Evolutionary conservation across 768 basidiomycete species (phyloP), one percentile per base, ranked within the genome.

Genomic region (Pluteus cervinus): DNA sequence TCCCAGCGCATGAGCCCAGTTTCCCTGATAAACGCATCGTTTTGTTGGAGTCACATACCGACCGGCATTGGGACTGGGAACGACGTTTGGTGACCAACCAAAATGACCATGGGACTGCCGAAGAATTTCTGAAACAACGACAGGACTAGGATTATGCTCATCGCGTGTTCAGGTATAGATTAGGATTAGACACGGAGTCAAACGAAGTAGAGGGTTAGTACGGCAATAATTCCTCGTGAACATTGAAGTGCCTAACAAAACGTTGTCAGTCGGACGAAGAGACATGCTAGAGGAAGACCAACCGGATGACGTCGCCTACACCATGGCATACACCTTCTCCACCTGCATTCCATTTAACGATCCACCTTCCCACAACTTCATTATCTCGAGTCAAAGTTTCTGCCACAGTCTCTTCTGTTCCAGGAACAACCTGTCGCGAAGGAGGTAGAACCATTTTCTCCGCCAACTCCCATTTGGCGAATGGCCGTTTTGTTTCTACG

Each of bases 391-490:
- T 73, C 29, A 67, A 46, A 3, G 84, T 88, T 57, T 89, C 87
- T 10, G 89, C 88, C 1, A 89, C 71, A 1, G 87, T 87, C 58
- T 90, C 86, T 48, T 86, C 79, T 40, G 61, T 49, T 3, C 78
- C 79, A 1, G 69, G 62, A 12, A 42, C 41, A 18, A 60, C 54
- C 28, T 50, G 53, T 18, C 57, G 58, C 30, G 58, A 56, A 2
- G 63, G 53, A 5, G 75, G 66, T 1, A 81, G 59, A 33, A 67
- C 55, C 21, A 87, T 62, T 16, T 50, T 61, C 29, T 65, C 55
- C 16, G 81, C 77, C 17, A 90, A 73, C 53, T 86, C 81, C 86
- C 86, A 90, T 43, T 76, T 86, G 9, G 87, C 84, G 46, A 89
- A 81, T 2, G 81, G 75, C 23, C 86, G 71, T 40, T 57, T 62